Evolutionary conservation across 345 rosid genomes (phyloP).

Genomic region (Nasturtium officinale): DNA sequence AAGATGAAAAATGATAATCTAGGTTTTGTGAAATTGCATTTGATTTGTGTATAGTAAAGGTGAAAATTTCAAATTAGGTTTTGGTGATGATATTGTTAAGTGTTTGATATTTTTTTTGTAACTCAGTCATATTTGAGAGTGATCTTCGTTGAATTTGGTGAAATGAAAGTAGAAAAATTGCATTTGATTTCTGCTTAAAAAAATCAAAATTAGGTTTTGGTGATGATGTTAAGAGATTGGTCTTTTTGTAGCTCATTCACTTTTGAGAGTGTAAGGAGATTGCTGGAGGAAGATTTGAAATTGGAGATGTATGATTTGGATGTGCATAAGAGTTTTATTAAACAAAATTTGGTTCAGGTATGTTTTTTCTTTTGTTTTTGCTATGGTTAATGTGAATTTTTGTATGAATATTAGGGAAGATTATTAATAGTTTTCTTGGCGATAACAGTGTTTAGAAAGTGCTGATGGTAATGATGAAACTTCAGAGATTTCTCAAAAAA

Average conservation of each 20-base stretch:
- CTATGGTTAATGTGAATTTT: not conserved
- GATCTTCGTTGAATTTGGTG: too few relatives aligned
- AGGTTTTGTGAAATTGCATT: too few relatives aligned
- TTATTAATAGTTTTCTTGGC: not conserved
- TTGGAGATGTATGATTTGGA: constrained; percentile 70
- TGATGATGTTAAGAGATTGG: too few relatives aligned
- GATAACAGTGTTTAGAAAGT: constrained; percentile 47
- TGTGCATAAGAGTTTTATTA: constrained; percentile 75
- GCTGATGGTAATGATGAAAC: constrained; percentile 38
- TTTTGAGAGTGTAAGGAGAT: constrained; percentile 79
- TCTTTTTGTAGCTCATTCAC: constrained; percentile 53
- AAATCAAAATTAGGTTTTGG: too few relatives aligned
- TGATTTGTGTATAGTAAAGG: too few relatives aligned
- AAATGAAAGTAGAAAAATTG: too few relatives aligned
- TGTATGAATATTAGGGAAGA: too few relatives aligned
- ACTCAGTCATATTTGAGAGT: constrained; percentile 77
- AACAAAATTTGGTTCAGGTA: constrained; percentile 50
- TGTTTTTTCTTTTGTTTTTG: not conserved
- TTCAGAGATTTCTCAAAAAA: constrained; percentile 53
- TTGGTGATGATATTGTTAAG: too few relatives aligned
- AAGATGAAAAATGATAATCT: too few relatives aligned
- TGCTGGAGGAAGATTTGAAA: constrained; percentile 83
- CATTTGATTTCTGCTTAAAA: too few relatives aligned
- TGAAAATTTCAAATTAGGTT: too few relatives aligned
- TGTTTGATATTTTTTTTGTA: too few relatives aligned